A percentile compares a stretch with the other conserved stretches of the same genome.
These are phyloP conservation scores for Sporothrix luriei DNA, from an alignment of 2,329 filamentous ascomycete species.

Conservation along the genomic window DNA sequence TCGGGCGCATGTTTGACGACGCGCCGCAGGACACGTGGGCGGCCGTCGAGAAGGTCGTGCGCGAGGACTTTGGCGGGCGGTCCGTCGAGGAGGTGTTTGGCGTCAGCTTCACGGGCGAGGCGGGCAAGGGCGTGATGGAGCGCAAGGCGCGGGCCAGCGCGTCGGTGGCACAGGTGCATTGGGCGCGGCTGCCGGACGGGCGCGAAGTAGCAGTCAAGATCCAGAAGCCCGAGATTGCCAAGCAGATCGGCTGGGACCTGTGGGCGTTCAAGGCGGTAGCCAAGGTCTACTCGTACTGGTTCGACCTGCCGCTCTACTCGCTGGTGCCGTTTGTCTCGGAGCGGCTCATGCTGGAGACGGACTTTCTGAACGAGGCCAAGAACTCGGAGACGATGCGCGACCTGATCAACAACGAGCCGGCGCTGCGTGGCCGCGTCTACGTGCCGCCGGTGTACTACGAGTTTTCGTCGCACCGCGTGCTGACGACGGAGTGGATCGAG, in stretches of 20 bases:
- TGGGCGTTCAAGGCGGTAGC: slow-evolving; percentile 94
- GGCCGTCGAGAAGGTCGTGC: slow-evolving; percentile 81
- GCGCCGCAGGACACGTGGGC: slow-evolving; percentile 90
- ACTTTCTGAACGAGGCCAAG: slow-evolving; percentile 87
- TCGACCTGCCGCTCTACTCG: slow-evolving; percentile 89
- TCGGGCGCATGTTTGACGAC: slow-evolving; percentile 95
- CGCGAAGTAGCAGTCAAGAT: slow-evolving; percentile 94
- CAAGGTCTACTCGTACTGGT: slow-evolving; percentile 80
- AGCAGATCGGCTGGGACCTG: slow-evolving; percentile 90
- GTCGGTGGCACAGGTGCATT: slow-evolving; percentile 95
- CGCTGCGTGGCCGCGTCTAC: slow-evolving; percentile 79
- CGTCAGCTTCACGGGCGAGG: slow-evolving; percentile 72
- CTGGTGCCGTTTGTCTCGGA: slow-evolving; percentile 92
- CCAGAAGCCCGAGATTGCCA: slow-evolving; percentile 90
- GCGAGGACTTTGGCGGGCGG: slow-evolving; percentile 83
- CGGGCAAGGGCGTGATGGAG: slow-evolving; percentile 62
- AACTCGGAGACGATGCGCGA: slow-evolving; percentile 84
- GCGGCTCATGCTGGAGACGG: slow-evolving; percentile 87
- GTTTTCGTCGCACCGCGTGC: slow-evolving; percentile 77
- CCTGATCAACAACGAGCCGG: slow-evolving; percentile 73
- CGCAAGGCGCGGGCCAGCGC: slow-evolving; percentile 70
- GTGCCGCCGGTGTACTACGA: slow-evolving; percentile 83
- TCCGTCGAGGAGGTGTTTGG: slow-evolving; percentile 90
- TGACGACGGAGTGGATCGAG: slow-evolving; percentile 98
- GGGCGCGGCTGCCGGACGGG: slow-evolving; percentile 83